Evolutionary conservation across 371 early-diverging fungal genomes (phyloP), one percentile per base, ranked within the genome.

Genomic region (Mucor indicus): DNA sequence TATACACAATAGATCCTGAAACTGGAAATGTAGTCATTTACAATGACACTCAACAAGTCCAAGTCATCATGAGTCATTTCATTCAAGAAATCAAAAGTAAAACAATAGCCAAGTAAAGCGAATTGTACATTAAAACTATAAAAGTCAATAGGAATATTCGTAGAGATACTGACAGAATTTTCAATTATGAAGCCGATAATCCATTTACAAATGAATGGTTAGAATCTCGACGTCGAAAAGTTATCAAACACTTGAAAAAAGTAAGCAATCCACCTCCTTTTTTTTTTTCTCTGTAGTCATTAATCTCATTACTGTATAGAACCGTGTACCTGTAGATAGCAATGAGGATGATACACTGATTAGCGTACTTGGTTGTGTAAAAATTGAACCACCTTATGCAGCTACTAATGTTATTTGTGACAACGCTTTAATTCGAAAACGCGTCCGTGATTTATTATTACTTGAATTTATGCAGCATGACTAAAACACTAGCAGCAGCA

Each of bases 371-470:
- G 69, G 69, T 37, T 63, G 71, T 42, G 80, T 79, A 51, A 74
- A 69, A 69, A 67, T 83, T 22, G 64, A 62, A 44, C 72, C 80
- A 20, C 83, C 83, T 12, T 83, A 79, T 51, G 56, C 70, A 17
- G 56, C 73, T 10, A 67, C 70, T 9, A 69, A 76, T 44, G 69
- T 83, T 19, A 49, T 60, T 20, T 69, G 80, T 52, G 68, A 69
- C 27, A 79, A 75, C 52, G 53, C 38, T 12, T 64, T 83, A 20
- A 65, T 83, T 36, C 67, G 68, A 11, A 62, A 75, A 38, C 70
- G 83, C 44, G 74, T 83, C 57, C 75, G 72, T 56, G 72, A 75
- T 37, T 60, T 83, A 38, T 38, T 23, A 36, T 31, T n/a, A 16
- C 19, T 17, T 23, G 23, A 2, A n/a, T 21, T 59, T 57, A 25